These are phyloP conservation scores for Ustilago esculenta DNA, from an alignment of 1,284 basidiomycete species.

Conservation along the genomic window DNA sequence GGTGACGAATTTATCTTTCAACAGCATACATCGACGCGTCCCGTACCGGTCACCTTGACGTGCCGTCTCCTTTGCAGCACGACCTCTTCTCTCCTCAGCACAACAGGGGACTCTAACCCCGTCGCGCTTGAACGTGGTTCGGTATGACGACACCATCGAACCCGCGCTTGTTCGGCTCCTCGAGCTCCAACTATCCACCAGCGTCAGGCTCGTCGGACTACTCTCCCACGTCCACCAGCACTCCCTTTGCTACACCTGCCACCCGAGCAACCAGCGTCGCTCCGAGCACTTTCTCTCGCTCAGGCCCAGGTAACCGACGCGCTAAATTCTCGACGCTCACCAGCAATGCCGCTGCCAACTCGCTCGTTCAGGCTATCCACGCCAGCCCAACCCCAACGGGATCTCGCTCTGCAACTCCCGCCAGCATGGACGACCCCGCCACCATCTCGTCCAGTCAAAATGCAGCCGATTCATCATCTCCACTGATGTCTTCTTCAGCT, in stretches of 20 bases:
- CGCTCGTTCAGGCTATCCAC: conserved; percentile 27
- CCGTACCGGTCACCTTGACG: background rate
- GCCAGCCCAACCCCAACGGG: conserved; percentile 41
- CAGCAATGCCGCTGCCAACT: conserved; percentile 23
- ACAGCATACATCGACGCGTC: conserved; percentile 21
- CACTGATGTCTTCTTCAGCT: conserved; percentile 11
- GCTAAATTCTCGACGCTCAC: conserved; percentile 38
- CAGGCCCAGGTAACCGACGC: conserved; percentile 46
- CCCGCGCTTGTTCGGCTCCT: conserved; percentile 34
- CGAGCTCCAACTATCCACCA: conserved; percentile 18
- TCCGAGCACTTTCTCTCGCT: conserved; percentile 49
- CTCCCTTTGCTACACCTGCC: conserved; percentile 44
- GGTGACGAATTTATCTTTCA: conserved; percentile 3
- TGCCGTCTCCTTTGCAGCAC: background rate
- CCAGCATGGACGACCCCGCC: conserved; percentile 30
- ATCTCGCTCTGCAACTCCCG: conserved; percentile 39
- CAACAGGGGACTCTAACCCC: conserved; percentile 7
- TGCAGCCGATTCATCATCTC: background rate
- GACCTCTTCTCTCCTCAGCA: background rate
- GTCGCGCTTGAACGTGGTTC: conserved; percentile 21
- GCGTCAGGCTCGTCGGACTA: conserved; percentile 46
- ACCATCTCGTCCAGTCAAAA: conserved; percentile 9
- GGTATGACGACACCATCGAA: conserved; percentile 48
- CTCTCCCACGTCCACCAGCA: conserved; percentile 48
- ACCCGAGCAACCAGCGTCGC: conserved; percentile 44